Conservation (phyloP, 768 basidiomycete genomes). For the Lactarius pseudohatsudake region DNA sequence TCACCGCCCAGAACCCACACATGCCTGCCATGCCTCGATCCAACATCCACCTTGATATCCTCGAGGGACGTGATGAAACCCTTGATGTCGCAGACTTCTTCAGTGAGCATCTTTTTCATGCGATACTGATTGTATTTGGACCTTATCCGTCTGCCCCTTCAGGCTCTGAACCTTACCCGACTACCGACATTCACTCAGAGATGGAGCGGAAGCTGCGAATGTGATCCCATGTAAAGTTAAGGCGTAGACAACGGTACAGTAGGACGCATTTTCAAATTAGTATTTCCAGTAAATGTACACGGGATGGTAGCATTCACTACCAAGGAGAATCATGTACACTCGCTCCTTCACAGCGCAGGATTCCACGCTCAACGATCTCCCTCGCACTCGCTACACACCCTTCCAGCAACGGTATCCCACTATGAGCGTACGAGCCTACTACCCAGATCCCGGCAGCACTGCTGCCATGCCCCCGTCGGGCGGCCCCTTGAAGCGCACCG, state of each 20-base stretch:
- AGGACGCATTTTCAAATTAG: not conserved
- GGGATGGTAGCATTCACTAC: constrained; percentile 13
- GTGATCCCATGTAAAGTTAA: constrained; percentile 27
- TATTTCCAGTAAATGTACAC: not conserved
- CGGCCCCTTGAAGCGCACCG: constrained; percentile 55
- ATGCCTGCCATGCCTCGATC: constrained; percentile 63
- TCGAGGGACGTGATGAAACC: constrained; percentile 89
- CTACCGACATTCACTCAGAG: constrained; percentile 45
- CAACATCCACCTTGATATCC: constrained; percentile 88
- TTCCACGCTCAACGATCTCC: constrained; percentile 43
- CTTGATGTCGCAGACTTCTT: constrained; percentile 81
- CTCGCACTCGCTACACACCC: constrained; percentile 77
- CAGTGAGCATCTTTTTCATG: constrained; percentile 44
- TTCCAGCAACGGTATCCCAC: constrained; percentile 76
- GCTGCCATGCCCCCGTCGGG: constrained; percentile 32
- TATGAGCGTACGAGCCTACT: constrained; percentile 68
- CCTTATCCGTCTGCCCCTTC: not conserved
- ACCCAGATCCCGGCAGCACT: constrained; percentile 58
- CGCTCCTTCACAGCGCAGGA: constrained; percentile 31
- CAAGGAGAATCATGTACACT: constrained; percentile 23
- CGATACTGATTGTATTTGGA: not conserved
- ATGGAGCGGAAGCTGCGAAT: constrained; percentile 52
- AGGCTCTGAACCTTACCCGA: constrained; percentile 37
- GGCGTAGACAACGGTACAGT: not conserved
- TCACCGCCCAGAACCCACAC: constrained; percentile 53